These are phyloP conservation scores for Paxillus ammoniavirescens DNA, from an alignment of 768 basidiomycete species.

Conservation along the genomic window DNA sequence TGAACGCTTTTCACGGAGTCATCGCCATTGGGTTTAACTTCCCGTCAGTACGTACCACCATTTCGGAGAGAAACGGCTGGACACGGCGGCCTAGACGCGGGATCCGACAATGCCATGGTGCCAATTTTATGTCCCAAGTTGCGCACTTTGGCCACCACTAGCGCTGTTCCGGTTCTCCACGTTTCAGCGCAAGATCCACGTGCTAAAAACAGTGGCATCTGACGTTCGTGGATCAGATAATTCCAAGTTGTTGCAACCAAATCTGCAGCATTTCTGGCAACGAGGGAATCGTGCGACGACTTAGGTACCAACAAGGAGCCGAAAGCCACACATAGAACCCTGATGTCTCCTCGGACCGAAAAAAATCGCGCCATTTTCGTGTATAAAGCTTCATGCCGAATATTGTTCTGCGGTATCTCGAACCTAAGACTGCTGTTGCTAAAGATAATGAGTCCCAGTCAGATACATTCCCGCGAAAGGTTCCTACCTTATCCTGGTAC, in stretches of 20 bases:
- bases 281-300: neutral
- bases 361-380: neutral
- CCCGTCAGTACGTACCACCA: neutral
- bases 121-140: neutral
- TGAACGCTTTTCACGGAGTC: neutral
- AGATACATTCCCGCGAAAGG: conserved; percentile 23
- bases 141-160: neutral
- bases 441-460: neutral
- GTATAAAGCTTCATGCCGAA: neutral
- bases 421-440: too few relatives aligned
- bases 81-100: neutral
- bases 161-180: neutral
- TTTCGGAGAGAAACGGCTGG: neutral
- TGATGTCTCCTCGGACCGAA: neutral
- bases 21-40: neutral
- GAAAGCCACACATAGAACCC: neutral
- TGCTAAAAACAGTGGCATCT: neutral
- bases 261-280: neutral
- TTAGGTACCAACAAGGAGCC: neutral
- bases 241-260: neutral
- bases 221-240: neutral
- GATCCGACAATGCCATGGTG: neutral
- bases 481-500: neutral
- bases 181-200: too few relatives aligned
- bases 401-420: neutral